These are phyloP conservation scores for Xylaria sp. DNA, from an alignment of 2,329 filamentous ascomycete species.

Conservation along the genomic window DNA sequence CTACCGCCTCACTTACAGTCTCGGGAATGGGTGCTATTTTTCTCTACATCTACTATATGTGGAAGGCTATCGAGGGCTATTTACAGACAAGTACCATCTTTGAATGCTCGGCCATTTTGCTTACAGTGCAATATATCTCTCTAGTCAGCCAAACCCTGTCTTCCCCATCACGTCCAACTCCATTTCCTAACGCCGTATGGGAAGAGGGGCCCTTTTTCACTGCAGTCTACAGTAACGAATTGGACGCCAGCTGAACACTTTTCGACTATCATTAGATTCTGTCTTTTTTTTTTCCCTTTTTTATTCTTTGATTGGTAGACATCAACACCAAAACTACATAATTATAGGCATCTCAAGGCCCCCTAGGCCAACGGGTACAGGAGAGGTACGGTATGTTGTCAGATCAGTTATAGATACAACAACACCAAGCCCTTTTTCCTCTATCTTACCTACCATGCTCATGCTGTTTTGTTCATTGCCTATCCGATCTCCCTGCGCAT, in stretches of 20 bases:
- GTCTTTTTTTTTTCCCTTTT: no score
- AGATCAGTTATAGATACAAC: no score
- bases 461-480: no score
- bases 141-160: constrained; percentile 13
- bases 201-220: constrained; percentile 1
- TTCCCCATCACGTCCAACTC: constrained; percentile 1
- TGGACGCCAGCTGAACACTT: neutral
- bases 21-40: neutral
- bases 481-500: no score
- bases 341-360: no score
- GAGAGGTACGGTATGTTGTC: no score
- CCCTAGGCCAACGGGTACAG: no score
- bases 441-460: no score
- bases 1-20: neutral
- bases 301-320: no score
- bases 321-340: no score
- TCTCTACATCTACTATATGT: neutral
- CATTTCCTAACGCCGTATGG: constrained; percentile 3
- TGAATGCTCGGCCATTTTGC: neutral
- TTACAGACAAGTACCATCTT: neutral
- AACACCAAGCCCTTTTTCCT: no score
- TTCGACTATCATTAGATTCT: constrained; percentile 8
- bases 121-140: neutral
- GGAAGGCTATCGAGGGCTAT: no score
- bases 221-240: neutral